Evolutionary conservation across 257 asterid species (phyloP), one percentile per base, ranked within the genome.

Genomic region (Petrea volubilis): DNA sequence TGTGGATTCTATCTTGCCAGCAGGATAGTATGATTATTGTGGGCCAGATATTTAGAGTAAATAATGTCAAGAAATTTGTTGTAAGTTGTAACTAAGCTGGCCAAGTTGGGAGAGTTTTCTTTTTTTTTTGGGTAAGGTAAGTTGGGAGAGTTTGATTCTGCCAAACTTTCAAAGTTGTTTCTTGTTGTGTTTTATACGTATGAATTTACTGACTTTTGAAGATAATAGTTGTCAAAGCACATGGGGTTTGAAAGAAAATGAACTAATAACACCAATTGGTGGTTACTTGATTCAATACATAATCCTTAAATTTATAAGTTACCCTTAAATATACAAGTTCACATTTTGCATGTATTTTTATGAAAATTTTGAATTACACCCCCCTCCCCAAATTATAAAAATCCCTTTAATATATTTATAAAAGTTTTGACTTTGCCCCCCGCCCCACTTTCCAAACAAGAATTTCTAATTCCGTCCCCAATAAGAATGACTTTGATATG

Each of bases 1-100:
- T 24, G 23, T 63, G 23, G 44, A 13, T 18, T 70, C 25, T 62
- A 14, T 72, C 10, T n/a, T 40, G 74, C 77, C 77, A 76, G 68
- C 51, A 23, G 21, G 23, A 29, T 36, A 27, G 1, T 23, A 34
- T 20, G 7, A 53, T 60, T 49, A 10, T 23, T 73, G 83, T 78
- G 77, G 76, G 18, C 74, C 82, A 60, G 12, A 9, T 14, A 11
- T 20, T 15, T 20, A 12, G 20, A 31, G 38, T 2, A 31, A 31
- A 31, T 2, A 31, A 7, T 31, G 3, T 57, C 5, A 12, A 36
- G 27, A 71, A 43, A 67, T 67, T 75, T 76, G 81, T 81, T 76
- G 81, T 68, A 56, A 62, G 78, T 80, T 71, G 81, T 67, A 62
- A 62, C 63, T 53, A 67, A 56, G 79, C 84, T 80, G 81, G 74